Evolutionary conservation across 208 protist species (phyloP).

Genomic region (Novymonas esmeraldas): DNA sequence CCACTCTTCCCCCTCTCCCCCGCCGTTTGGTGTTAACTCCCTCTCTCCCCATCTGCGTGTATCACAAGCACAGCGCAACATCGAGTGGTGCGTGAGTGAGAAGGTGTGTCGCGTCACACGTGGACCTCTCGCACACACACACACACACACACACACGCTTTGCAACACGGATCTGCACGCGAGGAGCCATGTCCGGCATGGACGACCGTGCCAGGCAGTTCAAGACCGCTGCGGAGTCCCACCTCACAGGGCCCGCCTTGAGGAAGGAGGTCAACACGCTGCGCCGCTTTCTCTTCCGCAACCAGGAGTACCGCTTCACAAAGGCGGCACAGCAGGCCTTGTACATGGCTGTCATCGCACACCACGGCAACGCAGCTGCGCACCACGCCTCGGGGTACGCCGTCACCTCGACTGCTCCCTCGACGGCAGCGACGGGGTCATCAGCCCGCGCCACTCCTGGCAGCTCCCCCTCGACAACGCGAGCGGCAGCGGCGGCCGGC

Average conservation of each 20-base stretch:
- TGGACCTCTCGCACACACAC: too few species aligned
- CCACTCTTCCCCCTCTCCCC: too few species aligned
- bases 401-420: neutral
- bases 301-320: conserved; percentile 60
- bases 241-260: conserved; percentile 33
- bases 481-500: neutral
- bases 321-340: conserved; percentile 48
- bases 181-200: conserved; percentile 24
- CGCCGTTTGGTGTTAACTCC: too few species aligned
- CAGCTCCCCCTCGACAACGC: neutral
- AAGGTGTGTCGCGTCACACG: too few species aligned
- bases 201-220: conserved; percentile 53
- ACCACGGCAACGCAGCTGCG: conserved; percentile 39
- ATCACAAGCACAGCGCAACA: too few species aligned
- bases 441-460: neutral
- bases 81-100: too few species aligned
- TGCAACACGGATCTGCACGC: neutral
- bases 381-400: conserved; percentile 20
- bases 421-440: neutral
- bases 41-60: too few species aligned
- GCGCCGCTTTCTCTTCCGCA: conserved; percentile 54
- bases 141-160: neutral
- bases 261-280: conserved; percentile 47
- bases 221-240: conserved; percentile 41
- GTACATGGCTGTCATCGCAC: conserved; percentile 50